phyloP scores from a whole-genome alignment of 208 protist genomes.

The Trichomonas gallinae region DNA sequence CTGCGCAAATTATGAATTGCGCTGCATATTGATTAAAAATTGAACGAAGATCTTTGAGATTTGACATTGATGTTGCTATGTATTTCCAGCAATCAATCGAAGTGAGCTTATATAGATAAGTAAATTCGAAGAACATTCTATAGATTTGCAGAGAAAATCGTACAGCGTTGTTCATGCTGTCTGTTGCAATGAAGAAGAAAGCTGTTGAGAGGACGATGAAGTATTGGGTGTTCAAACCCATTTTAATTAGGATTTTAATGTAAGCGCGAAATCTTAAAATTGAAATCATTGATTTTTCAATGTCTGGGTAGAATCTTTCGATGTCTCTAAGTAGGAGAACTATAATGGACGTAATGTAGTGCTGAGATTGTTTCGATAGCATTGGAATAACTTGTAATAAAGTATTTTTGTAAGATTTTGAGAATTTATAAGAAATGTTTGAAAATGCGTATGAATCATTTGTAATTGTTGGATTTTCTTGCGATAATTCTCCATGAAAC shows the following conservation, averaged over 20 bases:
- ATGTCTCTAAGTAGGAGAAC: background rate
- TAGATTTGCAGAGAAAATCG: background rate
- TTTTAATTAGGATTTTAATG: background rate
- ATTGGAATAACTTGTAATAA: background rate
- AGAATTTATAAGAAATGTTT: background rate
- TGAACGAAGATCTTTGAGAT: background rate
- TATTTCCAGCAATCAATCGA: background rate
- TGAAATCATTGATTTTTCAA: background rate
- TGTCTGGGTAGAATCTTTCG: background rate
- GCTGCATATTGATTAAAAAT: background rate
- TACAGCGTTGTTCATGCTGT: background rate
- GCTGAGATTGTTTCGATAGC: background rate
- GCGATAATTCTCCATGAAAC: background rate
- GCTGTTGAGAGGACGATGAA: background rate
- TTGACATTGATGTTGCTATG: background rate
- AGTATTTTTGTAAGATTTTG: background rate
- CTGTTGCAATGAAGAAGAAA: background rate
- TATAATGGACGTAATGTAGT: background rate
- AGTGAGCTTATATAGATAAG: background rate
- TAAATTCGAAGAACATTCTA: background rate
- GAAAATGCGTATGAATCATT: background rate
- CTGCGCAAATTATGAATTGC: background rate
- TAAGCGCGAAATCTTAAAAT: background rate
- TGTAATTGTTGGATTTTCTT: background rate
- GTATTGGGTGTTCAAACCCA: background rate